Conservation (phyloP, 306 rosid species). For the Cicer cuneatum region DNA sequence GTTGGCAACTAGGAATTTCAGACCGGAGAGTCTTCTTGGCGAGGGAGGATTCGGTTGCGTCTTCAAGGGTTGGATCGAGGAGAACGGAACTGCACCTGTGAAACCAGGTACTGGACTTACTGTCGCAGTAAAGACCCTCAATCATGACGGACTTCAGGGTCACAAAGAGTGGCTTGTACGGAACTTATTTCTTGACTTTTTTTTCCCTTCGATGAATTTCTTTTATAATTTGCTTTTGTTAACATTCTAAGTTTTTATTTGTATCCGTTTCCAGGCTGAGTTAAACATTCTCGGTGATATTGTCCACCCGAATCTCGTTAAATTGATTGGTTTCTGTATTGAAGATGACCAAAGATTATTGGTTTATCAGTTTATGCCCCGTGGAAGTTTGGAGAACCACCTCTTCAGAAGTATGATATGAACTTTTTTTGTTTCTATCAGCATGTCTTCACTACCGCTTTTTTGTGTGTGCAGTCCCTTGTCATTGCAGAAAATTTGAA, state of each 20-base stretch:
- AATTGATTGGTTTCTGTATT: conserved; percentile 87
- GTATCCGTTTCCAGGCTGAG: conserved; percentile 73
- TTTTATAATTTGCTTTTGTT: conserved; percentile 34
- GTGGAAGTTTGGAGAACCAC: conserved; percentile 99
- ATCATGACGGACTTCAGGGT: conserved; percentile 97
- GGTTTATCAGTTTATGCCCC: conserved; percentile 93
- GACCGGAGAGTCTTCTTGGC: conserved; percentile 97
- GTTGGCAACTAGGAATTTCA: conserved; percentile 88
- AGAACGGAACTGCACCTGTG: conserved; percentile 95
- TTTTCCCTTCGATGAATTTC: conserved; percentile 3
- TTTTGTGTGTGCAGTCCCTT: conserved; percentile 31
- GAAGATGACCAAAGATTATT: conserved; percentile 92
- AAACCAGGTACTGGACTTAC: conserved; percentile 99
- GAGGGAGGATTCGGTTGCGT: conserved; percentile 99
- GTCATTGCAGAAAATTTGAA: conserved; percentile 17
- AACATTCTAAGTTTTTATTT: conserved; percentile 27
- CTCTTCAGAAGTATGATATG: conserved; percentile 85
- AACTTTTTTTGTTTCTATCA: conserved; percentile 42
- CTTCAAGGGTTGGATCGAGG: conserved; percentile 97
- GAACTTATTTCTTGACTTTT: conserved; percentile 35
- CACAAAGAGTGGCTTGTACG: conserved; percentile 99
- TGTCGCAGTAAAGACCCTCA: conserved; percentile 95
- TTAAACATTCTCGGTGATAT: conserved; percentile 90
- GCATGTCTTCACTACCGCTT: conserved; percentile 27
- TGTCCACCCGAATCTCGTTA: conserved; percentile 81